Evolutionary conservation across 768 basidiomycete species (phyloP).

Genomic region (Dioszegia hungarica): DNA sequence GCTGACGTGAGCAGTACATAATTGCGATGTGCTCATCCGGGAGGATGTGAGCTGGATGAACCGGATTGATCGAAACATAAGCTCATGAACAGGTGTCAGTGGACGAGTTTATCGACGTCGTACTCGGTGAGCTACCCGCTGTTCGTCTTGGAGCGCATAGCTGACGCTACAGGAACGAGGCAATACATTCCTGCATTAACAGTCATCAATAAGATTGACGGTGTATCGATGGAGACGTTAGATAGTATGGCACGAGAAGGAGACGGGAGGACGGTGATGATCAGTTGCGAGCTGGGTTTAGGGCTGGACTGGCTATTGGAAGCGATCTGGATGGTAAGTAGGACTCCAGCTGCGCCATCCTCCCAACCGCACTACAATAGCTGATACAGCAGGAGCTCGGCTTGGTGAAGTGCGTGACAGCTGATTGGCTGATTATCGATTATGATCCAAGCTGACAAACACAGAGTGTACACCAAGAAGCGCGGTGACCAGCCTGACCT

Average conservation of each 20-base stretch:
- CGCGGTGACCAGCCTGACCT: conserved; percentile 91
- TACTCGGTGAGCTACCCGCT: conserved; percentile 61
- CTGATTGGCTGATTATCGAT: no score
- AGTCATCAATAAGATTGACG: conserved; percentile 95
- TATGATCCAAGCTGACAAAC: background rate
- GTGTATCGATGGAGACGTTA: conserved; percentile 50
- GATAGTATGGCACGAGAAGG: conserved; percentile 48
- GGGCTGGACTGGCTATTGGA: conserved; percentile 58
- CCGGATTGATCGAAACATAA: conserved; percentile 4
- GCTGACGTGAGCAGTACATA: conserved; percentile 47
- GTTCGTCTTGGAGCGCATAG: background rate
- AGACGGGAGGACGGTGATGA: conserved; percentile 80
- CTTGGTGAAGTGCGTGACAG: conserved; percentile 42
- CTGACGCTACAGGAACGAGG: conserved; percentile 62
- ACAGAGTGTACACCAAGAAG: conserved; percentile 96
- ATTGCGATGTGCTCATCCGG: conserved; percentile 94
- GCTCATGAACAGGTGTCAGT: conserved; percentile 75
- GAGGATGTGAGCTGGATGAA: conserved; percentile 68
- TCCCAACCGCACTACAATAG: background rate
- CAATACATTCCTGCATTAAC: conserved; percentile 92
- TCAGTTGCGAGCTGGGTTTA: conserved; percentile 89
- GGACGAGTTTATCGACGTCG: conserved; percentile 97
- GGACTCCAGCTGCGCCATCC: background rate
- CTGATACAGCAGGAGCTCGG: conserved; percentile 33
- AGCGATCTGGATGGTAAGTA: conserved; percentile 51